A percentile compares a stretch with the other conserved stretches of the same genome.
These are phyloP conservation scores for Aureobasidium sp. DNA, from an alignment of 2,329 filamentous ascomycete genomes.

Conservation along the genomic window DNA sequence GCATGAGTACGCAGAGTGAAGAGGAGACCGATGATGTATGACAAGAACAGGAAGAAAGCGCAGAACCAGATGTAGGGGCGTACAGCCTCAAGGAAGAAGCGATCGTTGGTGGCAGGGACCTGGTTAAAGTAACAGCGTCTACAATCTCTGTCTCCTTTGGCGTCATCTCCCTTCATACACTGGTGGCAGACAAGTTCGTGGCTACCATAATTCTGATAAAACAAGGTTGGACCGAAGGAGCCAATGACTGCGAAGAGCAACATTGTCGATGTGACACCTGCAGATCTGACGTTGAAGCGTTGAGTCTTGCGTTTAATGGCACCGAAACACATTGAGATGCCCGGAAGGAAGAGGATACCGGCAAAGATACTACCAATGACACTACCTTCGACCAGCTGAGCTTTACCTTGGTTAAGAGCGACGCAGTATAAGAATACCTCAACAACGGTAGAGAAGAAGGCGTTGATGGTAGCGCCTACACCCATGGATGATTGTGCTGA, in stretches of 20 bases:
- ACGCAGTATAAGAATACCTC: conserved; percentile 98
- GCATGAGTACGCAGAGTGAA: conserved; percentile 95
- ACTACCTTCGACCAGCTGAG: conserved; percentile 86
- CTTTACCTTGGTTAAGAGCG: conserved; percentile 85
- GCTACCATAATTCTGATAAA: conserved; percentile 98
- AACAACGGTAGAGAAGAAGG: conserved; percentile 95
- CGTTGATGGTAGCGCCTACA: conserved; percentile 90
- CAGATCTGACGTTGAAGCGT: conserved; percentile 92
- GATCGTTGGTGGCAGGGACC: conserved; percentile 69
- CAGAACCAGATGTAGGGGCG: conserved; percentile 89
- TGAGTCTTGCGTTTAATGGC: conserved; percentile 97
- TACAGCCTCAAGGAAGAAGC: conserved; percentile 85
- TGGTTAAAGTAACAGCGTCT: conserved; percentile 92
- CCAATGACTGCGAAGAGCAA: conserved; percentile 91
- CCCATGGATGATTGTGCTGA: conserved; percentile 99
- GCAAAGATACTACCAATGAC: conserved; percentile 98
- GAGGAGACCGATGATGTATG: conserved; percentile 87
- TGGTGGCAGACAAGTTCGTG: conserved; percentile 82
- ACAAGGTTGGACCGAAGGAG: conserved; percentile 89
- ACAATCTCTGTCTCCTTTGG: conserved; percentile 57
- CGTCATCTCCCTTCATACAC: conserved; percentile 46
- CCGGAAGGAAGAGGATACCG: conserved; percentile 87
- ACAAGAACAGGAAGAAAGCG: conserved; percentile 76
- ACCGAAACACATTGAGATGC: conserved; percentile 96
- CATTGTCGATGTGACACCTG: conserved; percentile 97